A percentile compares a stretch with the other conserved stretches of the same genome.
Conservation (phyloP, 352 stramenopile species). For the Globisporangium irregulare region DNA sequence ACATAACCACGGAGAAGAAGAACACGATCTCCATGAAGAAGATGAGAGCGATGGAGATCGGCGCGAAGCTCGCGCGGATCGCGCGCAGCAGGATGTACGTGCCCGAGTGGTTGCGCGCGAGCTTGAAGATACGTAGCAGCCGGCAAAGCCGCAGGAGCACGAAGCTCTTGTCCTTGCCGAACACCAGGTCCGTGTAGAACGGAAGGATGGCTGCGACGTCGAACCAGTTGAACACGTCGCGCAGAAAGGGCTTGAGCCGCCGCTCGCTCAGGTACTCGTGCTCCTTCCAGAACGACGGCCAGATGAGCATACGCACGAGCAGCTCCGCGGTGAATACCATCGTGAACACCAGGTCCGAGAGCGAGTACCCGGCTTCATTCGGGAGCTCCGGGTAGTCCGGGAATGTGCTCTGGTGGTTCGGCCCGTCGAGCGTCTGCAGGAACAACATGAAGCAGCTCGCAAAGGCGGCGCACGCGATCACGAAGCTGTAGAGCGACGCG, state of each 20-base stretch:
- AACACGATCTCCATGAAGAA: constrained; percentile 82
- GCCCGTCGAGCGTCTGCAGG: constrained; percentile 68
- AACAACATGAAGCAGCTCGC: constrained; percentile 75
- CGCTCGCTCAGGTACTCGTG: constrained; percentile 68
- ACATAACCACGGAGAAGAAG: constrained; percentile 80
- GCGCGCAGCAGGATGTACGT: constrained; percentile 76
- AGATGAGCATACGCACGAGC: constrained; percentile 66
- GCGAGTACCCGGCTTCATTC: constrained; percentile 43
- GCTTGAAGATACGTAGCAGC: constrained; percentile 77
- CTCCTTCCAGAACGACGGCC: constrained; percentile 69
- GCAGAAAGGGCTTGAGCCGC: constrained; percentile 61
- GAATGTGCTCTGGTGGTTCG: constrained; percentile 59
- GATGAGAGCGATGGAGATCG: constrained; percentile 76
- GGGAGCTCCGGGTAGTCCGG: constrained; percentile 66
- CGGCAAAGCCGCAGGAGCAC: constrained; percentile 67
- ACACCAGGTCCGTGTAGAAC: constrained; percentile 74
- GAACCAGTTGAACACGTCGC: constrained; percentile 83
- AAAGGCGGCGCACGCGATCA: constrained; percentile 66
- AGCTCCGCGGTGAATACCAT: constrained; percentile 69
- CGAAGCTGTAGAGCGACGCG: constrained; percentile 66
- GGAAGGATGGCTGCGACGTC: constrained; percentile 64
- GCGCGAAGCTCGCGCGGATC: constrained; percentile 67
- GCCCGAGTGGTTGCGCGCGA: constrained; percentile 72
- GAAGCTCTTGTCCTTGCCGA: constrained; percentile 73
- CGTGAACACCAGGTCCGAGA: constrained; percentile 70